These are phyloP conservation scores for Leptoxyphium fumago DNA, from an alignment of 2,329 filamentous ascomycete genomes.

Conservation along the genomic window DNA sequence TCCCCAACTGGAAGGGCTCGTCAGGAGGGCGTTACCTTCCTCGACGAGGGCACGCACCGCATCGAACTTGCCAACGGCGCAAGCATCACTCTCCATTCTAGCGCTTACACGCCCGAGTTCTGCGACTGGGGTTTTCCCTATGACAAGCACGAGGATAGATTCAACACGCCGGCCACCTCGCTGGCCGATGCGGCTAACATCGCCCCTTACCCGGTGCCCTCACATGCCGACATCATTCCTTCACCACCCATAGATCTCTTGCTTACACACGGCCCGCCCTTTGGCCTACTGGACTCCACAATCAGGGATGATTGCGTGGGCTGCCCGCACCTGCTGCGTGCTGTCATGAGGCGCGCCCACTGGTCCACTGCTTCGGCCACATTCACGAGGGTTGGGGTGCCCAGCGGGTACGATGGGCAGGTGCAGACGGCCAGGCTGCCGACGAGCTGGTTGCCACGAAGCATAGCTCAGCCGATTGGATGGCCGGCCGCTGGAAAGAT, in stretches of 20 bases:
- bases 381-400: slow-evolving; percentile 43
- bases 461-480: slow-evolving; percentile 5
- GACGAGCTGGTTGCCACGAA: slow-evolving; percentile 2
- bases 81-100: slow-evolving; percentile 37
- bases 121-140: slow-evolving; percentile 40
- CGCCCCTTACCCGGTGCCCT: slow-evolving; percentile 23
- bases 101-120: slow-evolving; percentile 42
- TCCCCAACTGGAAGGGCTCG: slow-evolving; percentile 18
- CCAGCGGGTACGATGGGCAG: slow-evolving; percentile 24
- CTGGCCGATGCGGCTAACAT: slow-evolving; percentile 18
- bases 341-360: slow-evolving; percentile 36
- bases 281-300: slow-evolving; percentile 34
- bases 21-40: slow-evolving; percentile 34
- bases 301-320: slow-evolving; percentile 29
- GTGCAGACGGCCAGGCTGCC: slow-evolving; percentile 9
- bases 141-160: slow-evolving; percentile 34
- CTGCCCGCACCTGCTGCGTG: slow-evolving; percentile 39
- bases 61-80: slow-evolving; percentile 37
- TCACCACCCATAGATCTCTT: slow-evolving; percentile 36
- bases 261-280: slow-evolving; percentile 47
- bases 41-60: slow-evolving; percentile 38
- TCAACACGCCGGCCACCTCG: slow-evolving; percentile 25
- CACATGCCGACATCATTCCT: slow-evolving; percentile 18
- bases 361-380: slow-evolving; percentile 48
- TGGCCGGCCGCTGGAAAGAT: slow-evolving; percentile 2